A percentile compares a stretch with the other conserved stretches of the same genome.
Conservation (phyloP, 441 rosid species). For the Euphorbia schlechtendalii region DNA sequence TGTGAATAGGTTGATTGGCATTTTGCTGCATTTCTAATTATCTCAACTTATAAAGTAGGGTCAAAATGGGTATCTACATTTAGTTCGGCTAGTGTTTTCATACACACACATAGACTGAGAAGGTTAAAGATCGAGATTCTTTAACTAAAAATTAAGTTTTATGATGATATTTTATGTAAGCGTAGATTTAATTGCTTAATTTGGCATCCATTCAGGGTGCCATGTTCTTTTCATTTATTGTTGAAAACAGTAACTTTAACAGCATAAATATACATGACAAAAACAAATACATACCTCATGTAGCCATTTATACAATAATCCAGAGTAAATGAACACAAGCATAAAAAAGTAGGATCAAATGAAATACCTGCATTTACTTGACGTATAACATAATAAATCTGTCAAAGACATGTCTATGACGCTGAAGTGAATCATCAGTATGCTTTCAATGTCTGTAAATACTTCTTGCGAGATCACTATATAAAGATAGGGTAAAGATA, state of each 20-base stretch:
- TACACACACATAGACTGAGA: too few species aligned
- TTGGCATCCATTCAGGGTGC: too few species aligned
- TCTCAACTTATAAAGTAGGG: background rate
- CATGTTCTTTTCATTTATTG: background rate
- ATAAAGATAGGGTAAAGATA: background rate
- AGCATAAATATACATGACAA: background rate
- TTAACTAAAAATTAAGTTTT: too few species aligned
- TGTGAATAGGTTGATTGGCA: background rate
- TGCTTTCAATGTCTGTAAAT: background rate
- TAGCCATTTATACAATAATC: background rate
- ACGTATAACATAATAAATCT: background rate
- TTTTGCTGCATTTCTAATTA: background rate
- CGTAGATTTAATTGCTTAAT: too few species aligned
- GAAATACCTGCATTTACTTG: background rate
- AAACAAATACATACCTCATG: too few species aligned
- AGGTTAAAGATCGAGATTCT: too few species aligned
- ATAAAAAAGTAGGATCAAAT: background rate
- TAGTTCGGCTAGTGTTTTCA: too few species aligned
- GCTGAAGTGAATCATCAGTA: too few species aligned
- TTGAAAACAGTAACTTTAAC: background rate
- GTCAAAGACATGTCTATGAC: background rate
- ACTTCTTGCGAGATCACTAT: background rate
- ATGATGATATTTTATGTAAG: too few species aligned
- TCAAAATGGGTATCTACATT: too few species aligned
- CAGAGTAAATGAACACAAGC: background rate